Base-by-base conservation (phyloP, 1,139 yeast genomes). In the Nakaseomyces delphensis region DNA sequence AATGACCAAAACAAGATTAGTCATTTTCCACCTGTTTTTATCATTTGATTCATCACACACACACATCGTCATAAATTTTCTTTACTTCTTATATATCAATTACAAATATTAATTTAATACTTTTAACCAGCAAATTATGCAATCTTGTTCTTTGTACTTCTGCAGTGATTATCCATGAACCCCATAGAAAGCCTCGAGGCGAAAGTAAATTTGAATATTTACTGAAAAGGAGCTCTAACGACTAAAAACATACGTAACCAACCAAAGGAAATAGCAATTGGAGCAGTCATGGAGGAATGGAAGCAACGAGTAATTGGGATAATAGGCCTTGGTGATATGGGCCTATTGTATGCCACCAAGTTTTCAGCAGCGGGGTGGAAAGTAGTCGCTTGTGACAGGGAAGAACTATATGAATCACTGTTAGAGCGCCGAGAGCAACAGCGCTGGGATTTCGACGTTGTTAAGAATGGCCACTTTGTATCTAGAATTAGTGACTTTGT, bases 251-350 rank as follows among this genome's bases (percentile, higher is more conserved):
- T 21, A 21, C 24, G 24, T 21, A 8, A 21, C 24, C 7, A 8
- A 21, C 3, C 7, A 10, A 21, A 21, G 24, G 24, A 21, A 21
- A 21, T 10, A 2, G 10, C 3, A 21, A 7, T 10, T 21, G 10
- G 10, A 21, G 24, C n/a, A 25, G n/a, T 10, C 5, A 25, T 11
- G n/a, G 28, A 24, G 6, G 46, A 43, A 10, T 51, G 48, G 48
- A 66, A 69, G 70, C 65, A 68, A 46, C 42, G 45, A 13, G 52
- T 68, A 29, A 74, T 91, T 40, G 98, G 98, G 2, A 83, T 91
- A 49, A 89, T 91, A 45, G 98, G 98, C 1, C 74, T 91, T 36
- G 98, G 98, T 21, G 98, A 91, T 60, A 91, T 91, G 98, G 98
- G 98, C 13, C 67, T 76, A 36, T 66, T 91, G 50, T 91, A 91